Percentiles rank a stretch among this genome's conserved stretches.
These are phyloP conservation scores for Podospora sp. DNA, from an alignment of 495 filamentous ascomycete genomes.

Conservation along the genomic window DNA sequence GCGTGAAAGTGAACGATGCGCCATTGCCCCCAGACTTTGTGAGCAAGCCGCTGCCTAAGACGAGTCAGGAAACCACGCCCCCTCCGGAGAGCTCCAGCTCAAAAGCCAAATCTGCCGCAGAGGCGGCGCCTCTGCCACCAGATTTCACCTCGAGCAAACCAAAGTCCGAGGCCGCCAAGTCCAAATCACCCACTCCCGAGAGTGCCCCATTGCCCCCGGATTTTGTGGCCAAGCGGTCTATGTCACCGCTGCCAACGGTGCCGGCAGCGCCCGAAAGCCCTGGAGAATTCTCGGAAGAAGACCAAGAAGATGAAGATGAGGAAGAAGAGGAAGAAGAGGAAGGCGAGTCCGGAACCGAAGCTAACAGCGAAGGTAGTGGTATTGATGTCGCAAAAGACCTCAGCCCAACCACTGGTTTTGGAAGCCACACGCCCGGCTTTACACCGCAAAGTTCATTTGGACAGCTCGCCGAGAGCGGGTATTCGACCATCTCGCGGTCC, in stretches of 20 bases:
- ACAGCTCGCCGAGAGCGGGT: conserved; percentile 45
- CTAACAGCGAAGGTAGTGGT: conserved; percentile 59
- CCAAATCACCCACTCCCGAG: not conserved
- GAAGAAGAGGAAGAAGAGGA: conserved; percentile 35
- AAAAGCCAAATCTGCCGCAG: conserved; percentile 1
- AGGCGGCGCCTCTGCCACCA: conserved; percentile 29
- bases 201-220: conserved; percentile 31
- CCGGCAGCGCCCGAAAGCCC: conserved; percentile 33
- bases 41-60: conserved; percentile 28
- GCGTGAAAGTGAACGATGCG: conserved; percentile 23
- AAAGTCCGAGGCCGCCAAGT: conserved; percentile 8
- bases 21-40: conserved; percentile 32
- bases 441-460: conserved; percentile 72
- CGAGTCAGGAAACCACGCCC: conserved; percentile 19
- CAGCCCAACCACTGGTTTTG: conserved; percentile 54
- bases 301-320: conserved; percentile 36
- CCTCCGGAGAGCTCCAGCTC: not conserved
- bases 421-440: conserved; percentile 54
- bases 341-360: conserved; percentile 47
- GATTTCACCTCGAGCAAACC: conserved; percentile 22
- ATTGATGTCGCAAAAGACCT: conserved; percentile 69
- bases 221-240: conserved; percentile 30
- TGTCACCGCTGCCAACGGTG: conserved; percentile 14
- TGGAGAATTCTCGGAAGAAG: conserved; percentile 29
- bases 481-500: conserved; percentile 50